A percentile compares a stretch with the other conserved stretches of the same genome.
These are phyloP conservation scores for Jackrogersella minutella DNA, from an alignment of 495 filamentous ascomycete genomes.

Conservation along the genomic window DNA sequence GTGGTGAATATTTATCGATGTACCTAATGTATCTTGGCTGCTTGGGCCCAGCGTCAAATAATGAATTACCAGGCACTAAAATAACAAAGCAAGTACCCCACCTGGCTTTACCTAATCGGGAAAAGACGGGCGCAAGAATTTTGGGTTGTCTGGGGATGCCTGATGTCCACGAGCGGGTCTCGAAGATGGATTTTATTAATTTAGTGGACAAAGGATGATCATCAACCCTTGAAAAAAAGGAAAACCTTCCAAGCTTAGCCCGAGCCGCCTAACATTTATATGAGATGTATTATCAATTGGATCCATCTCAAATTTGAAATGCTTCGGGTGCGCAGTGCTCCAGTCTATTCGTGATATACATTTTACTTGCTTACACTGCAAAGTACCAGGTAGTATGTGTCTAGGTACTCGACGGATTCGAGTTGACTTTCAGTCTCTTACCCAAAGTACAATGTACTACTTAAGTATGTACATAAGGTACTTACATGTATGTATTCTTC, in stretches of 20 bases:
- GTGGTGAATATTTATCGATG: background rate
- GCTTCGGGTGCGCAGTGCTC: background rate
- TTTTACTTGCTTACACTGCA: too few species aligned
- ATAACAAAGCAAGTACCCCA: slow-evolving; percentile 30
- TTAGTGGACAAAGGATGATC: slow-evolving; percentile 35
- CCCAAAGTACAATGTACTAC: too few species aligned
- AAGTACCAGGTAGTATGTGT: too few species aligned
- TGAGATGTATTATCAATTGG: too few species aligned
- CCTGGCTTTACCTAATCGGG: slow-evolving; percentile 28
- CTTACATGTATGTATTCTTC: background rate
- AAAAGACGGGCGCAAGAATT: slow-evolving; percentile 24
- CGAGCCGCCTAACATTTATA: slow-evolving; percentile 36
- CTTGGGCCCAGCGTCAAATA: too few species aligned
- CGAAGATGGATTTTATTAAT: slow-evolving; percentile 38
- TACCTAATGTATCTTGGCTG: slow-evolving; percentile 7
- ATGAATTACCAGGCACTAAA: slow-evolving; percentile 9
- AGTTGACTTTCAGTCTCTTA: too few species aligned
- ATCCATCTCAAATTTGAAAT: too few species aligned
- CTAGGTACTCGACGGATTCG: too few species aligned
- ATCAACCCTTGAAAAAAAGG: too few species aligned
- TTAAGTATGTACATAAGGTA: too few species aligned
- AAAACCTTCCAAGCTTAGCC: slow-evolving; percentile 23
- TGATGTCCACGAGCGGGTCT: slow-evolving; percentile 22
- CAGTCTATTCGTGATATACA: too few species aligned
- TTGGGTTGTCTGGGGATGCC: slow-evolving; percentile 39